A percentile compares a stretch with the other conserved stretches of the same genome.
Conservation (phyloP, 768 basidiomycete genomes). For the Kwoniella sp. region DNA sequence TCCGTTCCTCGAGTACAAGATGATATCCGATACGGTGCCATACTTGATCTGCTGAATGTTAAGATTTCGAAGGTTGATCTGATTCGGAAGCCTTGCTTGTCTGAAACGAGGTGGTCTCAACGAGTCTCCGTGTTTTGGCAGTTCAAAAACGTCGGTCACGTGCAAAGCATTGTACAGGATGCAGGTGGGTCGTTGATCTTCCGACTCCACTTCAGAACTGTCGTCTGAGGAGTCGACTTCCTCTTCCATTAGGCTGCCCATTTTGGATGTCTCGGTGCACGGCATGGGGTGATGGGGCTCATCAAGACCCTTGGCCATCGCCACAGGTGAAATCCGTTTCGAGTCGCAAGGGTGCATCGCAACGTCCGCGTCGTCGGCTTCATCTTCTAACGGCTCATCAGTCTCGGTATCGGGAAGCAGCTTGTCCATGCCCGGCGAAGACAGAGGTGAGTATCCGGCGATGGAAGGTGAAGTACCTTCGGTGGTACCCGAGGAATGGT, state of each 20-base stretch:
- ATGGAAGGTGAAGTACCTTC: constrained; percentile 42
- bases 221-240: constrained; percentile 12
- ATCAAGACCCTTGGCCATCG: constrained; percentile 30
- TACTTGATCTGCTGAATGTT: constrained; percentile 57
- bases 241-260: constrained; percentile 9
- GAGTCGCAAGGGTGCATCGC: constrained; percentile 50
- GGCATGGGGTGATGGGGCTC: constrained; percentile 30
- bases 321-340: constrained; percentile 33
- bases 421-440: constrained; percentile 15
- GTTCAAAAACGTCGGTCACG: constrained; percentile 46
- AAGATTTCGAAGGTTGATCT: constrained; percentile 54
- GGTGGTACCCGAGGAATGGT: constrained; percentile 37
- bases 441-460: constrained; percentile 26
- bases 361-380: constrained; percentile 31
- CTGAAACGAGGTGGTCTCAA: constrained; percentile 33
- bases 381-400: constrained; percentile 10
- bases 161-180: constrained; percentile 47
- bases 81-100: constrained; percentile 40
- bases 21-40: constrained; percentile 55
- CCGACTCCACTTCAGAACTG: constrained; percentile 19
- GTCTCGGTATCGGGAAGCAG: constrained; percentile 17
- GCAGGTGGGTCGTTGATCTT: constrained; percentile 36
- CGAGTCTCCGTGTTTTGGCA: constrained; percentile 24
- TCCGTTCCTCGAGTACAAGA: constrained; percentile 49
- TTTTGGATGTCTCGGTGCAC: constrained; percentile 11